Evolutionary conservation across 1,284 basidiomycete genomes (phyloP).

Genomic region (Rhodofomes roseus): DNA sequence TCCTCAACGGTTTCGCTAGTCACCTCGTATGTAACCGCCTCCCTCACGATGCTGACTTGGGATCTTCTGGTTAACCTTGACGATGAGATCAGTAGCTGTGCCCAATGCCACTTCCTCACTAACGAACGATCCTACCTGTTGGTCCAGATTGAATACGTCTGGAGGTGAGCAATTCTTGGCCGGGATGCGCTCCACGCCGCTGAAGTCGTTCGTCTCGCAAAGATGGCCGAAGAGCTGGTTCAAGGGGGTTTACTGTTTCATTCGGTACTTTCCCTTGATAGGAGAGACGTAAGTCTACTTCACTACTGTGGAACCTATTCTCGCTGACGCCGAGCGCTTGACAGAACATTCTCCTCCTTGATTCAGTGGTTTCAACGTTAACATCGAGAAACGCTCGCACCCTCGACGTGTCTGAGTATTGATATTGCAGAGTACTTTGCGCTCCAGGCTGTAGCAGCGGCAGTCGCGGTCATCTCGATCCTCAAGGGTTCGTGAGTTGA

Average conservation of each 20-base stretch:
- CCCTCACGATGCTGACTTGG: neutral
- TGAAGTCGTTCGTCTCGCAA: neutral
- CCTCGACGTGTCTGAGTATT: neutral
- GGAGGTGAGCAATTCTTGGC: neutral
- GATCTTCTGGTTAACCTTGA: constrained; percentile 70
- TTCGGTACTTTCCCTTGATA: neutral
- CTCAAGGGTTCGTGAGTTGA: neutral
- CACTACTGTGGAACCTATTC: neutral
- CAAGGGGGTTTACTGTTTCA: neutral
- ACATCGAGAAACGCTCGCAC: neutral
- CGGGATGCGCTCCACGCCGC: neutral
- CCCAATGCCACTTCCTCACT: constrained; percentile 50
- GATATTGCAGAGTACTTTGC: neutral
- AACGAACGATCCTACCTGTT: neutral
- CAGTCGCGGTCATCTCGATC: neutral
- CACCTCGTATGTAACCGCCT: neutral
- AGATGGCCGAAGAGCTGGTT: neutral
- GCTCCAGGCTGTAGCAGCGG: neutral
- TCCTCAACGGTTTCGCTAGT: neutral
- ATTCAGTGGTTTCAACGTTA: neutral
- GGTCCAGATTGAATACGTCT: neutral
- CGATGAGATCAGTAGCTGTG: constrained; percentile 91
- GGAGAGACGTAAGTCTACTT: neutral
- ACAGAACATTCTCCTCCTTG: neutral
- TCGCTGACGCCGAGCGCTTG: neutral